phyloP scores from a whole-genome alignment of 495 filamentous ascomycete genomes.

The Talaromyces borbonicus region DNA sequence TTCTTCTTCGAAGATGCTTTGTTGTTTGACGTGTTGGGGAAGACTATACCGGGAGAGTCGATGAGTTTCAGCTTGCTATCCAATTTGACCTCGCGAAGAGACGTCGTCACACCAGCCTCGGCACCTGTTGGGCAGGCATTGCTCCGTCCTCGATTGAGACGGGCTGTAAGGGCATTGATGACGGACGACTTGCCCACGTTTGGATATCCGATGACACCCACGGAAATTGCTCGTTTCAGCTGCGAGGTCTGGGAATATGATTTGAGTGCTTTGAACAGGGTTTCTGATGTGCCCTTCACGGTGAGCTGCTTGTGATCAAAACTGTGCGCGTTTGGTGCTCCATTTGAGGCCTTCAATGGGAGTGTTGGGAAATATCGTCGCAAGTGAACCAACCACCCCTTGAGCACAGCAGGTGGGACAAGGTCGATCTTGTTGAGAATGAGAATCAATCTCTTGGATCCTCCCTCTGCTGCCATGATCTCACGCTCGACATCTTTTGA shows the following conservation, averaged over 20 bases:
- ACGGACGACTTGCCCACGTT: constrained; percentile 97
- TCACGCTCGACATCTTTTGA: constrained; percentile 84
- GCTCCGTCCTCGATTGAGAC: constrained; percentile 55
- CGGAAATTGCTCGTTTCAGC: constrained; percentile 79
- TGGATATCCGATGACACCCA: constrained; percentile 92
- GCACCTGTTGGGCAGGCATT: constrained; percentile 80
- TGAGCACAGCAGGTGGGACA: constrained; percentile 69
- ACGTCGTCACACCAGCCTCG: constrained; percentile 89
- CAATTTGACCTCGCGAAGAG: constrained; percentile 79
- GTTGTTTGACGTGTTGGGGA: constrained; percentile 50
- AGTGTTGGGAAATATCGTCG: constrained; percentile 88
- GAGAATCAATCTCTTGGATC: constrained; percentile 82
- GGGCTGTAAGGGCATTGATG: constrained; percentile 84
- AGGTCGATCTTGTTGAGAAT: constrained; percentile 97
- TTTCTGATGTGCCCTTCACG: constrained; percentile 73
- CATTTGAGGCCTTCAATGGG: constrained; percentile 75
- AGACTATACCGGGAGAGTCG: constrained; percentile 93
- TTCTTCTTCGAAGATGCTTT: constrained; percentile 46
- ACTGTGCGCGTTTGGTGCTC: constrained; percentile 75
- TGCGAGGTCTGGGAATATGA: constrained; percentile 75
- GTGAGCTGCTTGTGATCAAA: constrained; percentile 90
- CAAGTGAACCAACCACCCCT: constrained; percentile 75
- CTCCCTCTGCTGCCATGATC: constrained; percentile 74
- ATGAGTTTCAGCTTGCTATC: constrained; percentile 91
- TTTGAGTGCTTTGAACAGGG: constrained; percentile 86